Evolutionary conservation across 163 green algal species (phyloP).

Genomic region (Botryococcus braunii): DNA sequence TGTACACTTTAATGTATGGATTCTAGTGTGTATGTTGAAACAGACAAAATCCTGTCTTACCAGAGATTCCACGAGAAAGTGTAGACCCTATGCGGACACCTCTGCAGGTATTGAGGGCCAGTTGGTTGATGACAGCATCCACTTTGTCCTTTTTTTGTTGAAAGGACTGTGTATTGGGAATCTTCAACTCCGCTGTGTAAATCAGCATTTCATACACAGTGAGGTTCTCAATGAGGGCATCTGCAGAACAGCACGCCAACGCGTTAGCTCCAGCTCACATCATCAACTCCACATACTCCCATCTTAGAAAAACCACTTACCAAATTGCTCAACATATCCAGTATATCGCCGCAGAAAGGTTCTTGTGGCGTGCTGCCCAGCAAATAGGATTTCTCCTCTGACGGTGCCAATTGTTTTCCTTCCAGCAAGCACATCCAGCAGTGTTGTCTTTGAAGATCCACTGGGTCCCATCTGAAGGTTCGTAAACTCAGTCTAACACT

Average conservation of each 20-base stretch:
- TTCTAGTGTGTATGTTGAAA: background rate
- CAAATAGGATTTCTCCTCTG: conserved; percentile 43
- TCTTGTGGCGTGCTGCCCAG: conserved; percentile 42
- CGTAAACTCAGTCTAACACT: no score
- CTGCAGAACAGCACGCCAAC: conserved; percentile 16
- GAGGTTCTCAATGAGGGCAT: conserved; percentile 51
- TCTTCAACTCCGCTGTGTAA: conserved; percentile 82
- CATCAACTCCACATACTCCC: conserved; percentile 6
- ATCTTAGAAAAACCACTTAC: conserved; percentile 27
- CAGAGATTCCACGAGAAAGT: conserved; percentile 37
- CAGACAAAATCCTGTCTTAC: no score
- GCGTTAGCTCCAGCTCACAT: background rate
- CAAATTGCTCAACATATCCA: conserved; percentile 47
- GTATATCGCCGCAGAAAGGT: conserved; percentile 56
- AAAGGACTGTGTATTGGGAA: conserved; percentile 23
- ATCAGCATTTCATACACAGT: conserved; percentile 71
- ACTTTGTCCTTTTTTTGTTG: conserved; percentile 49
- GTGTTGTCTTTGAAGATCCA: conserved; percentile 6
- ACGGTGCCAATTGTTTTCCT: conserved; percentile 38
- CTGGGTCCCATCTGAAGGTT: conserved; percentile 10
- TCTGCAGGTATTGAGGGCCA: conserved; percentile 47
- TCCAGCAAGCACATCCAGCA: conserved; percentile 34
- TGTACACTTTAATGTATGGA: background rate
- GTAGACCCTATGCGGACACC: conserved; percentile 55
- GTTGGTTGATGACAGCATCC: conserved; percentile 37